Evolutionary conservation across 345 rosid genomes (phyloP).

Genomic region (Eucalyptus guilfoylei): DNA sequence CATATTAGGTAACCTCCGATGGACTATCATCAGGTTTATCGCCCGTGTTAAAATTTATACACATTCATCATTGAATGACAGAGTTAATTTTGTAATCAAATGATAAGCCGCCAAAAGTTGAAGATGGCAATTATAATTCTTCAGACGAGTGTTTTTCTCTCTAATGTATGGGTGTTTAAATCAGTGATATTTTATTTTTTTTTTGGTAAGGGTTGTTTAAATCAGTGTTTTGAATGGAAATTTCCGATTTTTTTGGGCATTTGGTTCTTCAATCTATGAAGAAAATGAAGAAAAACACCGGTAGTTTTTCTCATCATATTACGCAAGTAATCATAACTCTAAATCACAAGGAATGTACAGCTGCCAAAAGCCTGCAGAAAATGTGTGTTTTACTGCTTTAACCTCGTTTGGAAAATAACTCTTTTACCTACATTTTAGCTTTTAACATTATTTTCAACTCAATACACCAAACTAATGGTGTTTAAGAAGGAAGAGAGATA

Average conservation of each 20-base stretch:
- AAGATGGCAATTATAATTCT: neutral
- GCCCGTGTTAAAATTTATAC: neutral
- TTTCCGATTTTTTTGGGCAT: neutral
- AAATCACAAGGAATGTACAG: neutral
- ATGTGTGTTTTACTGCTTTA: neutral
- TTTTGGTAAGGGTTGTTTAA: too few relatives aligned
- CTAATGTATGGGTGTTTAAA: neutral
- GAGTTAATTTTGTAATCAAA: neutral
- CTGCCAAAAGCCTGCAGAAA: neutral
- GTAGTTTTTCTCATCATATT: neutral
- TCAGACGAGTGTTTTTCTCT: neutral
- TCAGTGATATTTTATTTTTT: too few relatives aligned
- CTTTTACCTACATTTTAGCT: neutral
- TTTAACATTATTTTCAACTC: neutral
- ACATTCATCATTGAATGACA: neutral
- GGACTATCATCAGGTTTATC: neutral
- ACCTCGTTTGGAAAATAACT: neutral
- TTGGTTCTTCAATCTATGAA: neutral
- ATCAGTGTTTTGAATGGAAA: neutral
- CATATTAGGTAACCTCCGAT: neutral
- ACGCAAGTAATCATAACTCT: neutral
- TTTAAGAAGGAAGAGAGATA: neutral
- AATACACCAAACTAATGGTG: neutral
- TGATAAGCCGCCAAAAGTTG: neutral
- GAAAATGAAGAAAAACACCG: neutral